Evolutionary conservation across 768 basidiomycete species (phyloP).

Genomic region (Daedalea quercina): DNA sequence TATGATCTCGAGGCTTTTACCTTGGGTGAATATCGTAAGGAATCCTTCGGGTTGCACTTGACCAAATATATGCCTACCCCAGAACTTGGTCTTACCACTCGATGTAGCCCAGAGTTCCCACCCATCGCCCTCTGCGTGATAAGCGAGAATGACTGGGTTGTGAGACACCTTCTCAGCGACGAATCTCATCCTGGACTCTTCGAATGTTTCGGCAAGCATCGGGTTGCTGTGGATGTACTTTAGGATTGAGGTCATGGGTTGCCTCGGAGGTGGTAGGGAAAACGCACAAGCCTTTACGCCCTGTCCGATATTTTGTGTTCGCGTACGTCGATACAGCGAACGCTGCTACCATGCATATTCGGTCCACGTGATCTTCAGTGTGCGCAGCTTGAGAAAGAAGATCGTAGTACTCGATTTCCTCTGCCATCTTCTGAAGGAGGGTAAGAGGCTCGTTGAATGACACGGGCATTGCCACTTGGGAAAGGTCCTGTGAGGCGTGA

Average conservation of each 20-base stretch:
- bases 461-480: constrained; percentile 80
- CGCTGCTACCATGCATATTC: constrained; percentile 72
- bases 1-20: constrained; percentile 86
- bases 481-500: constrained; percentile 52
- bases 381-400: constrained; percentile 62
- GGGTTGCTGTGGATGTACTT: constrained; percentile 52
- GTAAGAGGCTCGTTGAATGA: constrained; percentile 87
- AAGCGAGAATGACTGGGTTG: constrained; percentile 78
- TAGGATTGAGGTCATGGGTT: not conserved
- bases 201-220: constrained; percentile 84
- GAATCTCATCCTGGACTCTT: constrained; percentile 74
- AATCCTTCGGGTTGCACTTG: constrained; percentile 7
- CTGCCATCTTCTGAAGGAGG: constrained; percentile 73
- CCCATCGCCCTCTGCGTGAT: constrained; percentile 71
- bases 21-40: constrained; percentile 32
- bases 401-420: constrained; percentile 75
- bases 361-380: constrained; percentile 51
- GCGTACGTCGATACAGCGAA: constrained; percentile 84
- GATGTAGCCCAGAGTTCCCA: constrained; percentile 77
- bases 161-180: constrained; percentile 86
- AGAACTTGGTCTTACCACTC: constrained; percentile 83
- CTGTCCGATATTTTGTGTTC: constrained; percentile 71
- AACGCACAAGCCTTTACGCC: constrained; percentile 83
- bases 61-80: constrained; percentile 51
- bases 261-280: not conserved